Evolutionary conservation across 148 eudicot species (phyloP), one percentile per base, ranked within the genome.

Genomic region (Rhododendron simsii): DNA sequence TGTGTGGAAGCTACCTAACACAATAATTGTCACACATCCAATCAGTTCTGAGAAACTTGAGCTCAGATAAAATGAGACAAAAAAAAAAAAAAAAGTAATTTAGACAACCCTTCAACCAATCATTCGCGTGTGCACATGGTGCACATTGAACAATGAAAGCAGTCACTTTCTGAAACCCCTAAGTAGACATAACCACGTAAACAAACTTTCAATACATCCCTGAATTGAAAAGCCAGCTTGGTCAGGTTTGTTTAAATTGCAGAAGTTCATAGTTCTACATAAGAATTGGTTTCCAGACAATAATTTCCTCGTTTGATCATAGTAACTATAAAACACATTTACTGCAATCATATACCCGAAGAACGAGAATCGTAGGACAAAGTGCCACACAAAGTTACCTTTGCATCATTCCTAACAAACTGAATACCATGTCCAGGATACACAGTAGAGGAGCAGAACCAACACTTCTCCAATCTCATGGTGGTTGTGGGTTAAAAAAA

Each of bases 341-440:
- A 30, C 63, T 8, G 26, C 13, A 65, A 14, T 69, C 41, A 73
- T 30, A 55, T n/a, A 55, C 57, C 44, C 28, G 23, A 73, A 53
- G 48, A 71, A 50, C 23, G 9, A 16, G 35, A 41, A 82, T 26
- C 10, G 16, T 20, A 61, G 28, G 23, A 51, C 82, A 33, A 23
- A 33, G 55, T 61, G 41, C 16, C 10, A 18, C 80, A 37, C 21
- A 23, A 65, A 13, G 10, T 9, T 91, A 94, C 98, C 98, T 94
- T 93, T 4, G 98, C 98, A 91, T 96, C 98, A 88, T 94, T 94
- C 28, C 98, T 92, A 51, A 94, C 98, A 89, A 88, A 96, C 76
- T 96, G 98, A 82, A 95, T 95, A 28, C 98, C 98, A 78, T 96
- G 98, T 28, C 98, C 98, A 20, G 98, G 98, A 85, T 96, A 96